Conservation (phyloP, 768 basidiomycete genomes). For the Mycena pura region DNA sequence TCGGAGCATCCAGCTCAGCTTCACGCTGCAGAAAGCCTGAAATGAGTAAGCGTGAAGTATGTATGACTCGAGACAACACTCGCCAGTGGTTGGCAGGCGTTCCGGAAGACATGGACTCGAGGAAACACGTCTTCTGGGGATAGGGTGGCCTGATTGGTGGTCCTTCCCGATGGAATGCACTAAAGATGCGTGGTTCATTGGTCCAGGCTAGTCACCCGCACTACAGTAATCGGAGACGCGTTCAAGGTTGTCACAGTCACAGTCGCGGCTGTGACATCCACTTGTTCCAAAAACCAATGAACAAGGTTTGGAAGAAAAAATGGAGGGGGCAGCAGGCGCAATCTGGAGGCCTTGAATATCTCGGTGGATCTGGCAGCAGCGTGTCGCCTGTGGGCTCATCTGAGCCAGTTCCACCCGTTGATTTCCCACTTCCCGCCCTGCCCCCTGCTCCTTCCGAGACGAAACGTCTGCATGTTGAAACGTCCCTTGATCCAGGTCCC, state of each 20-base stretch:
- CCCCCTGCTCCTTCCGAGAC: conserved; percentile 13
- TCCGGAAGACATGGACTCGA: conserved; percentile 68
- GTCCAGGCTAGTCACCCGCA: too few relatives aligned
- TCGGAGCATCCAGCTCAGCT: conserved; percentile 64
- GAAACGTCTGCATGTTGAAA: conserved; percentile 15
- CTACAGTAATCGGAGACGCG: too few relatives aligned
- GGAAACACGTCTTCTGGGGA: conserved; percentile 42
- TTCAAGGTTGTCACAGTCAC: too few relatives aligned
- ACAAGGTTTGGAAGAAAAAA: conserved; percentile 58
- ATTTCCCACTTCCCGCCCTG: conserved; percentile 11
- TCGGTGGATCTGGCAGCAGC: conserved; percentile 36
- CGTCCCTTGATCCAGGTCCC: conserved; percentile 2
- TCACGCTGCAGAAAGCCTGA: conserved; percentile 73
- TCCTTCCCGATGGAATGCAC: conserved; percentile 41
- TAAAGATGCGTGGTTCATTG: conserved; percentile 62
- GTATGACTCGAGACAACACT: conserved; percentile 46
- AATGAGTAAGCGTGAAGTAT: conserved; percentile 5
- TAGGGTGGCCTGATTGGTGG: conserved; percentile 34
- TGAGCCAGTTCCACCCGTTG: conserved; percentile 21
- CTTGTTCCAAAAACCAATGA: conserved; percentile 39
- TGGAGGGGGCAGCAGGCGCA: conserved; percentile 46
- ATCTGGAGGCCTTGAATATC: conserved; percentile 30
- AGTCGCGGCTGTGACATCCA: background rate
- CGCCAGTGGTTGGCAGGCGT: conserved; percentile 61
- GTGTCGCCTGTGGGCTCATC: conserved; percentile 31